These are phyloP conservation scores for Pseudogymnoascus sp. DNA, from an alignment of 2,329 filamentous ascomycete species.

Conservation along the genomic window DNA sequence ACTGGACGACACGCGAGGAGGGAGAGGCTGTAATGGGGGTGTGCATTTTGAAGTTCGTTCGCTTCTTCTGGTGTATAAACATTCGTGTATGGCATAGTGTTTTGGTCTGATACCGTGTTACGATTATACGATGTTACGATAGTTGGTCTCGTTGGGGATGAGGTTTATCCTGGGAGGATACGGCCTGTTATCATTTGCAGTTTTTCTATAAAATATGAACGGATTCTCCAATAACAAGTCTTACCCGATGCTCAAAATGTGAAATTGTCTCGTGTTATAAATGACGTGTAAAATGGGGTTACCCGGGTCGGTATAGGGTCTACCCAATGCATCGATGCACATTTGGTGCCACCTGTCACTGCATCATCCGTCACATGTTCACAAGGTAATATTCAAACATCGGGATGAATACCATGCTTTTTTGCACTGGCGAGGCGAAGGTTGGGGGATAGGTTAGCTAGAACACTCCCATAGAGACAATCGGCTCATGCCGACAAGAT, in stretches of 20 bases:
- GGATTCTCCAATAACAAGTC: not conserved
- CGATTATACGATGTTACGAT: conserved; percentile 1
- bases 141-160: not conserved
- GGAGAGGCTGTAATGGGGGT: not conserved
- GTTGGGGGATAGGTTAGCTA: not conserved
- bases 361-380: not conserved
- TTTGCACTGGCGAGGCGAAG: not conserved
- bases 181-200: not conserved
- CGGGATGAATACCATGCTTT: not conserved
- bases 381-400: not conserved
- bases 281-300: not conserved
- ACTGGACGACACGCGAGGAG: not conserved
- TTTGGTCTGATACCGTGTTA: conserved; percentile 3
- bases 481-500: not conserved
- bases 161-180: not conserved
- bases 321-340: not conserved
- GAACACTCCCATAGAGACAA: not conserved
- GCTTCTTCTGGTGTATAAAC: not conserved
- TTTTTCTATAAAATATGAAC: not conserved
- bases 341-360: not conserved
- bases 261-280: not conserved
- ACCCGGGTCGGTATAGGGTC: not conserved
- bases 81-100: not conserved
- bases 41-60: not conserved
- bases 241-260: not conserved